Percentiles rank a stretch among this genome's conserved stretches.
Conservation (phyloP, 306 rosid species). For the Fragaria iinumae region DNA sequence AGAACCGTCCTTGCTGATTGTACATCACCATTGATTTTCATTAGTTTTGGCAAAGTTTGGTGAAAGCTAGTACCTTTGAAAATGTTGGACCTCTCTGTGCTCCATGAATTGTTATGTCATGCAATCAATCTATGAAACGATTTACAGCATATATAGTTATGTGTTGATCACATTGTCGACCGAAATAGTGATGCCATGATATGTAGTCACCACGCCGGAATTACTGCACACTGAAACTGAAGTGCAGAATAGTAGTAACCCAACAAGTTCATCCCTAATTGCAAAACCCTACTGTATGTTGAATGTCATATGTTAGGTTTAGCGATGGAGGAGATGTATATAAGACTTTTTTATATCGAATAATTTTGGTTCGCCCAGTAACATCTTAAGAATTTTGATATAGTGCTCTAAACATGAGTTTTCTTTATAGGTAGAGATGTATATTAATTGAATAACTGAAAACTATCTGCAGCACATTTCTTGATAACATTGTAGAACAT, state of each 20-base stretch:
- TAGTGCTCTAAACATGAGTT: neutral
- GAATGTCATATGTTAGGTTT: neutral
- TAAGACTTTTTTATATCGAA: neutral
- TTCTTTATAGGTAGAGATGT: neutral
- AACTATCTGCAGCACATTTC: neutral
- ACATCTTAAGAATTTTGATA: neutral
- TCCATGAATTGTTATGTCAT: neutral
- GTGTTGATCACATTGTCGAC: neutral
- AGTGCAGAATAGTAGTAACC: neutral
- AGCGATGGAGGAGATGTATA: neutral
- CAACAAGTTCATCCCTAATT: neutral
- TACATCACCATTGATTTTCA: slow-evolving; percentile 14
- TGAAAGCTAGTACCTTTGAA: neutral
- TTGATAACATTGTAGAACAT: neutral
- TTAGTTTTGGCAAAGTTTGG: slow-evolving; percentile 6
- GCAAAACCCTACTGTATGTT: neutral
- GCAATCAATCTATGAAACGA: neutral
- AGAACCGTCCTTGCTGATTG: neutral
- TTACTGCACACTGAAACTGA: neutral
- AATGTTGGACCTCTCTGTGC: neutral
- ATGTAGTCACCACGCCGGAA: neutral
- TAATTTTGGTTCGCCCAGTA: neutral
- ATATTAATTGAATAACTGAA: neutral
- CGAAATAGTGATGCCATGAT: neutral
- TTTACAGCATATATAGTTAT: neutral